Evolutionary conservation across 768 basidiomycete genomes (phyloP).

Genomic region (Neoboletus magnificus): DNA sequence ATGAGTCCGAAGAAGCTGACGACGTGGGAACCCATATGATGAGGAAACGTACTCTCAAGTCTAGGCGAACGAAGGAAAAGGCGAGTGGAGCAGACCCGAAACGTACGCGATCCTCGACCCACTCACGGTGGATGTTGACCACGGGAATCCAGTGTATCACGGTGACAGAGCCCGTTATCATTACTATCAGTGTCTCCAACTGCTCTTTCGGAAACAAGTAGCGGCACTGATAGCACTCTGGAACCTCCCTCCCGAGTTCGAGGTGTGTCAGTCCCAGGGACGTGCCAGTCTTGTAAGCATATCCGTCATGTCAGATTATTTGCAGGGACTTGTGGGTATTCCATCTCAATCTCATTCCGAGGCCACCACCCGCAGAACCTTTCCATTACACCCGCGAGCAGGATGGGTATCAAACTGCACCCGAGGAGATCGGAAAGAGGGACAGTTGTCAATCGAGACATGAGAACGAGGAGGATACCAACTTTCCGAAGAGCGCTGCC

Average conservation of each 20-base stretch:
- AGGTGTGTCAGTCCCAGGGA: constrained; percentile 44
- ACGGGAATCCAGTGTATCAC: constrained; percentile 63
- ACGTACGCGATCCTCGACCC: constrained; percentile 37
- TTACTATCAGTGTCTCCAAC: constrained; percentile 82
- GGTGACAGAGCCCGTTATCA: constrained; percentile 74
- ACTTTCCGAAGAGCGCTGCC: constrained; percentile 9
- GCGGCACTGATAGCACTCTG: constrained; percentile 55
- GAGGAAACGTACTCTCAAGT: constrained; percentile 65
- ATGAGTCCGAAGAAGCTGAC: constrained; percentile 71
- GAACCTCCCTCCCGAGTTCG: constrained; percentile 76
- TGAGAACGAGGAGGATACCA: constrained; percentile 17
- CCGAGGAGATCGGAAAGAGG: constrained; percentile 1
- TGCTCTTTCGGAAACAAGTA: constrained; percentile 77
- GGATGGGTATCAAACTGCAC: constrained; percentile 14
- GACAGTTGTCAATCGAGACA: constrained; percentile 2
- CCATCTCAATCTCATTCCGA: constrained; percentile 59
- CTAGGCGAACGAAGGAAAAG: constrained; percentile 45
- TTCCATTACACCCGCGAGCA: constrained; percentile 45
- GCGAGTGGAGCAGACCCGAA: constrained; percentile 56
- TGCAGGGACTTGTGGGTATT: constrained; percentile 83
- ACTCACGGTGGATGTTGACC: background rate
- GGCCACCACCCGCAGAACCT: constrained; percentile 61
- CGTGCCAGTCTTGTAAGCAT: constrained; percentile 1
- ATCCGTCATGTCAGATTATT: constrained; percentile 44
- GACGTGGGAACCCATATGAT: constrained; percentile 59